Conservation (phyloP, 1,139 yeast species). For the Pichia sp. region DNA sequence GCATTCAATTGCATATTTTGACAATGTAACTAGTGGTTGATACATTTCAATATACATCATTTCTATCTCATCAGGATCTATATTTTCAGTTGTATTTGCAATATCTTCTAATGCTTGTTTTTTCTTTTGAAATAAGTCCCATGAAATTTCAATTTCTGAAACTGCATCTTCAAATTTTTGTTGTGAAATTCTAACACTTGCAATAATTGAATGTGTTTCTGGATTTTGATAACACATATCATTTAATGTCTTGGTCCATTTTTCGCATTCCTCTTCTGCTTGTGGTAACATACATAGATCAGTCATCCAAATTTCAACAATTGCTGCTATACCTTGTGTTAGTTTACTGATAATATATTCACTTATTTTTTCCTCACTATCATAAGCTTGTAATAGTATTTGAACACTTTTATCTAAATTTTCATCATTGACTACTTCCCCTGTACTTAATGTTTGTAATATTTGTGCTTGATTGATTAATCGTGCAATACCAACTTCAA, state of each 20-base stretch:
- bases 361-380: slow-evolving; percentile 22
- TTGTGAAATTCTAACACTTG: slow-evolving; percentile 88
- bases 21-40: slow-evolving; percentile 62
- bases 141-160: slow-evolving; percentile 60
- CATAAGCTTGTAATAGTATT: slow-evolving; percentile 29
- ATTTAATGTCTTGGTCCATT: slow-evolving; percentile 59
- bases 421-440: slow-evolving; percentile 28
- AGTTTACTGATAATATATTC: slow-evolving; percentile 43
- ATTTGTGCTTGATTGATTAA: slow-evolving; percentile 35
- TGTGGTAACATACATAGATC: slow-evolving; percentile 91
- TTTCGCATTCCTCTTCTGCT: slow-evolving; percentile 79
- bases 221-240: slow-evolving; percentile 56
- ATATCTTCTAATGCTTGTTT: slow-evolving; percentile 46
- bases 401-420: slow-evolving; percentile 26
- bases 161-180: slow-evolving; percentile 68
- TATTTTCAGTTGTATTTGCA: slow-evolving; percentile 26
- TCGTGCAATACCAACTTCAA: slow-evolving; percentile 56
- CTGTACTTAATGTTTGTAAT: slow-evolving; percentile 24
- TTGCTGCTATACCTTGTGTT: slow-evolving; percentile 73
- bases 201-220: slow-evolving; percentile 75
- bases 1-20: slow-evolving; percentile 72
- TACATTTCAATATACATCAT: slow-evolving; percentile 55
- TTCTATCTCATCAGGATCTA: slow-evolving; percentile 21
- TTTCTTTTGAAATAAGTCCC: slow-evolving; percentile 57
- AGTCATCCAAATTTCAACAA: slow-evolving; percentile 98